phyloP scores from a whole-genome alignment of 2,329 filamentous ascomycete genomes.

The Diplodia seriata region DNA sequence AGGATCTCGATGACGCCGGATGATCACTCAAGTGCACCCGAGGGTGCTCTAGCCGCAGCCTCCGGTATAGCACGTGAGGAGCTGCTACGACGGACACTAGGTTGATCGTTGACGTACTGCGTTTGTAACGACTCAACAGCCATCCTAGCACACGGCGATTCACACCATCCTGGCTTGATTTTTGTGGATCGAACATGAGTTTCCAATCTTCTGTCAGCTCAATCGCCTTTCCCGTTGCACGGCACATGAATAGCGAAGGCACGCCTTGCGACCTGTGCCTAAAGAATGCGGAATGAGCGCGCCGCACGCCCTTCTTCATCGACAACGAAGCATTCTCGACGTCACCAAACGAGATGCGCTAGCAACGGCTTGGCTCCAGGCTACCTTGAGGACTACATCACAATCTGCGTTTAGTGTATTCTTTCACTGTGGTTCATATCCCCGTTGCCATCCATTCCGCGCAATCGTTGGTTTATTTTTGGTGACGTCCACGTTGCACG shows the following conservation, averaged over 20 bases:
- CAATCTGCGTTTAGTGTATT: background rate
- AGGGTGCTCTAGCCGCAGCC: background rate
- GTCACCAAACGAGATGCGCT: background rate
- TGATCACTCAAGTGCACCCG: background rate
- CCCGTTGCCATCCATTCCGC: background rate
- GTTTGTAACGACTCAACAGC: background rate
- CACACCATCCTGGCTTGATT: background rate
- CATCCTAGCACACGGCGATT: constrained; percentile 4
- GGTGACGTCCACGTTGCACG: constrained; percentile 7
- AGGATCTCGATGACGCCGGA: constrained; percentile 22
- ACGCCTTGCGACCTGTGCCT: constrained; percentile 3
- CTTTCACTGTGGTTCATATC: background rate
- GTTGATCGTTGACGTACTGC: constrained; percentile 2
- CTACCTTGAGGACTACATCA: background rate
- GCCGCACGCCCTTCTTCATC: background rate
- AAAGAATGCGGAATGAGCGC: constrained; percentile 10
- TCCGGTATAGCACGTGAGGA: constrained; percentile 1
- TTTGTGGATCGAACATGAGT: background rate
- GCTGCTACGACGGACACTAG: constrained; percentile 11
- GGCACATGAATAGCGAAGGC: background rate
- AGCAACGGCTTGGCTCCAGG: background rate
- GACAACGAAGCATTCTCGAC: background rate
- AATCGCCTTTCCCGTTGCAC: background rate
- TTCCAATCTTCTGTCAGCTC: background rate
- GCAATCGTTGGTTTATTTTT: background rate